Evolutionary conservation across 495 filamentous ascomycete genomes (phyloP).

Genomic region (Penicillium alfredii): DNA sequence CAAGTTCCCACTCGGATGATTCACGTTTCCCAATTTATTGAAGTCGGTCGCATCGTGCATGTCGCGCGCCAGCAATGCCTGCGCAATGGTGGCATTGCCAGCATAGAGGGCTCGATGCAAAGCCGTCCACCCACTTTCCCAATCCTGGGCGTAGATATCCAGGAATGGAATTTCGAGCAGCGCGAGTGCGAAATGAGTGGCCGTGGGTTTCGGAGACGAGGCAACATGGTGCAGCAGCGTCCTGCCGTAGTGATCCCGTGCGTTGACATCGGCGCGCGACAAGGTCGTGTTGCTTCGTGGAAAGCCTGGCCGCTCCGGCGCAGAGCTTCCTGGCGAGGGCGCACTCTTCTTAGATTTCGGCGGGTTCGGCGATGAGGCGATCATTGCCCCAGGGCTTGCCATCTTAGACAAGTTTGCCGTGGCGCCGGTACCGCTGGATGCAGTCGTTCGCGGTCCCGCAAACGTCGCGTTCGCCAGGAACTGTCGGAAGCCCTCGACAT

Average conservation of each 20-base stretch:
- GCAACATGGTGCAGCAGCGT: conserved; percentile 84
- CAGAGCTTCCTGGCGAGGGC: conserved; percentile 25
- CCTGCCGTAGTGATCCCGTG: conserved; percentile 67
- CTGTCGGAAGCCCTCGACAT: conserved; percentile 84
- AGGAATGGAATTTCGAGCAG: conserved; percentile 74
- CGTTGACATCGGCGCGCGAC: conserved; percentile 71
- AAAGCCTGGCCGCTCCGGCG: conserved; percentile 19
- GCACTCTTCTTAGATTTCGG: conserved; percentile 36
- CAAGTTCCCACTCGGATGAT: conserved; percentile 51
- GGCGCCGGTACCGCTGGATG: conserved; percentile 21
- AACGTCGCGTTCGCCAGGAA: conserved; percentile 62
- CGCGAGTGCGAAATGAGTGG: conserved; percentile 65
- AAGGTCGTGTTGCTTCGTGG: conserved; percentile 28
- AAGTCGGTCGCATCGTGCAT: conserved; percentile 54
- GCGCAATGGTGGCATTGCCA: conserved; percentile 83
- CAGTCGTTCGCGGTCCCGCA: conserved; percentile 30
- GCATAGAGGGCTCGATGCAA: conserved; percentile 89
- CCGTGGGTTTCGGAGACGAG: conserved; percentile 62
- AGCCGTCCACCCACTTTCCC: conserved; percentile 93
- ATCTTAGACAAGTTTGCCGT: conserved; percentile 25
- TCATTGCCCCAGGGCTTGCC: conserved; percentile 45
- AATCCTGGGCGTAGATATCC: conserved; percentile 80
- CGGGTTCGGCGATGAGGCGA: conserved; percentile 44
- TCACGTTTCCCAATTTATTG: conserved; percentile 39
- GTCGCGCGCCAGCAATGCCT: conserved; percentile 72